Evolutionary conservation across 768 basidiomycete species (phyloP), one percentile per base, ranked within the genome.

Genomic region (Rhodotorula paludigena): DNA sequence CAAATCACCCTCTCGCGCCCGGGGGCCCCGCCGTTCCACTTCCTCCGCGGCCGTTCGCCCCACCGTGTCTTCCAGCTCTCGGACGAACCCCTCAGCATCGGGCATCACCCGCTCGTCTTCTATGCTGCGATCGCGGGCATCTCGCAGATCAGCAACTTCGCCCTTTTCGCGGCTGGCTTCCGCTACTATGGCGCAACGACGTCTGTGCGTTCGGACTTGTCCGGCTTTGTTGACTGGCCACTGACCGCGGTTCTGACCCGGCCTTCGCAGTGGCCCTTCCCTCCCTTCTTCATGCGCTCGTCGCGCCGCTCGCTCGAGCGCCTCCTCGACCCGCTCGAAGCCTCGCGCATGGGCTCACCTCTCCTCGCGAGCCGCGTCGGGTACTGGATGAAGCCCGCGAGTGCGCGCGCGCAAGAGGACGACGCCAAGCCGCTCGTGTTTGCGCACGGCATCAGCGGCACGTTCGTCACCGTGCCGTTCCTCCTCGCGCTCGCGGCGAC

Each of bases 401-500:
- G 12, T 5, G 20, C n/a, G 7, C 12, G 44, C 25, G 44, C 49
- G 38, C 47, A 32, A 7, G 67, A 68, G 51, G 57, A 63, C 23
- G 67, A 68, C 28, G 52, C 47, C 30, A 30, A 41, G 28, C 67
- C 67, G 33, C 32, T 70, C 51, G 36, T 72, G 7, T 57, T 72
- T n/a, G 64, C 63, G 39, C 70, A 72, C 56, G 70, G 70, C 15
- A 67, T 72, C 38, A 41, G 35, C 5, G 70, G 70, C 6, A 57
- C 48, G 2, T 67, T 61, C 30, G 59, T 56, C 0, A 56, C 57
- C 0, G 16, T 48, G 20, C 51, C 55, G 2, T 67, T 64, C 56
- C n/a, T 68, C 12, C 3, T 56, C 28, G 12, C 9, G 32, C 36
- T 72, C 20, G 35, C 33, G 8, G 32, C 30, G 3, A 16, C 30